Conservation (phyloP, 2,329 filamentous ascomycete genomes). For the Coleophoma cylindrospora region DNA sequence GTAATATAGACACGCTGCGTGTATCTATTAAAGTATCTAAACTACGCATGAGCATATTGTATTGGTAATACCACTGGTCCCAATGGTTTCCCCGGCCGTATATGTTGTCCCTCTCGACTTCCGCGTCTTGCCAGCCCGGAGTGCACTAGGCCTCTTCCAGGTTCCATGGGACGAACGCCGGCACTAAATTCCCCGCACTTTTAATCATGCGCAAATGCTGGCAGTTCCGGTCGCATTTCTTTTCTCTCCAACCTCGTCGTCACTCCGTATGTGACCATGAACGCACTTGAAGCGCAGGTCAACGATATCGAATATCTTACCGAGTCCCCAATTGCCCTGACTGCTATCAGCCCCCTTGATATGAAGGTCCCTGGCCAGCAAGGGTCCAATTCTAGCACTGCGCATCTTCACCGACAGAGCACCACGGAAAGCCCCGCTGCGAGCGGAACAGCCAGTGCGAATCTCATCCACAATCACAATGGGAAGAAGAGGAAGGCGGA, state of each 20-base stretch:
- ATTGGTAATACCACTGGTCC: too few species aligned
- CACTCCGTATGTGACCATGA: constrained; percentile 23
- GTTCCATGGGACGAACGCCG: too few species aligned
- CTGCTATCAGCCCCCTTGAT: constrained; percentile 7
- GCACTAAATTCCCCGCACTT: too few species aligned
- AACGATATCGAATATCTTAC: constrained; percentile 25
- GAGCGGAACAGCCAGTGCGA: constrained; percentile 10
- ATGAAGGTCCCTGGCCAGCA: constrained; percentile 20
- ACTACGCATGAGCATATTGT: too few species aligned
- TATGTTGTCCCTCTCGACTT: too few species aligned
- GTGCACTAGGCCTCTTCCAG: too few species aligned
- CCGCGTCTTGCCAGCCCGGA: too few species aligned
- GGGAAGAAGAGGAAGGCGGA: constrained; percentile 26
- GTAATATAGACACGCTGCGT: too few species aligned
- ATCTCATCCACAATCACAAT: neutral
- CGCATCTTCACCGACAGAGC: constrained; percentile 3
- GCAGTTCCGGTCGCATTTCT: too few species aligned
- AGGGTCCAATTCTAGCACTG: neutral
- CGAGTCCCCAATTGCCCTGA: constrained; percentile 20
- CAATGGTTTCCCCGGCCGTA: too few species aligned
- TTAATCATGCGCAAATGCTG: too few species aligned
- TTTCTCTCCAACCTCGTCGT: neutral
- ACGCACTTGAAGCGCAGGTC: constrained; percentile 26
- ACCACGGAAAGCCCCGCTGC: constrained; percentile 26
- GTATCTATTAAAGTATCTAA: too few species aligned